These are phyloP conservation scores for Paecilomyces sp. DNA, from an alignment of 2,329 filamentous ascomycete genomes.

Conservation along the genomic window DNA sequence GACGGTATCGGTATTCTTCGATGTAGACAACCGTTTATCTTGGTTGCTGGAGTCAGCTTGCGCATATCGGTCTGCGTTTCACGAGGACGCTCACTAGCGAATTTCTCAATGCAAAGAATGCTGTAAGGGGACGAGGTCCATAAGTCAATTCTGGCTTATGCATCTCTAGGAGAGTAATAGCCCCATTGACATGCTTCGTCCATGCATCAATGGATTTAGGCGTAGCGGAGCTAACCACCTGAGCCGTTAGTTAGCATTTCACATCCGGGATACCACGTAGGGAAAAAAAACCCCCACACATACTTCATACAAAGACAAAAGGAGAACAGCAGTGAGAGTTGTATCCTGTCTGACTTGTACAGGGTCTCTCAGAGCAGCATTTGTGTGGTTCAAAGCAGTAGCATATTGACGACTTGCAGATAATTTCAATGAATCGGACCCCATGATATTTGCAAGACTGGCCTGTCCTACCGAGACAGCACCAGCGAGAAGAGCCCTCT, in stretches of 20 bases:
- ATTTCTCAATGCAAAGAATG: conserved; percentile 50
- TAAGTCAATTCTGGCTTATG: conserved; percentile 29
- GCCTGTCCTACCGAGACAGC: conserved; percentile 55
- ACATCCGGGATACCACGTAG: not conserved
- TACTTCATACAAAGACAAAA: conserved; percentile 58
- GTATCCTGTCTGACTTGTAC: conserved; percentile 31
- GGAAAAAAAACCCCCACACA: conserved; percentile 5
- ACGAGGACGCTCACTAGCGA: conserved; percentile 42
- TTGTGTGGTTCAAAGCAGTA: conserved; percentile 42
- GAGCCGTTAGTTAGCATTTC: not conserved
- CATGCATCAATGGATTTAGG: conserved; percentile 45
- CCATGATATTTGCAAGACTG: conserved; percentile 49
- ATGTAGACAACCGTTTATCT: conserved; percentile 32
- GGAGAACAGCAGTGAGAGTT: conserved; percentile 48
- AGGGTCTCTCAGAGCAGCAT: conserved; percentile 23
- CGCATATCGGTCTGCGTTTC: not conserved
- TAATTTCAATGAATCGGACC: conserved; percentile 40
- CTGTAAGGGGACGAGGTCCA: conserved; percentile 40
- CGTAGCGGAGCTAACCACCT: conserved; percentile 36
- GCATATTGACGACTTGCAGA: conserved; percentile 49
- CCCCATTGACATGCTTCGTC: conserved; percentile 53
- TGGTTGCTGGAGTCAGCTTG: conserved; percentile 1
- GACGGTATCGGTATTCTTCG: conserved; percentile 20
- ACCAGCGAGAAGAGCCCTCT: conserved; percentile 35
- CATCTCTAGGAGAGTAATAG: conserved; percentile 50